Evolutionary conservation across 169 alveolate genomes (phyloP).

Genomic region (Plasmodium coatneyi): DNA sequence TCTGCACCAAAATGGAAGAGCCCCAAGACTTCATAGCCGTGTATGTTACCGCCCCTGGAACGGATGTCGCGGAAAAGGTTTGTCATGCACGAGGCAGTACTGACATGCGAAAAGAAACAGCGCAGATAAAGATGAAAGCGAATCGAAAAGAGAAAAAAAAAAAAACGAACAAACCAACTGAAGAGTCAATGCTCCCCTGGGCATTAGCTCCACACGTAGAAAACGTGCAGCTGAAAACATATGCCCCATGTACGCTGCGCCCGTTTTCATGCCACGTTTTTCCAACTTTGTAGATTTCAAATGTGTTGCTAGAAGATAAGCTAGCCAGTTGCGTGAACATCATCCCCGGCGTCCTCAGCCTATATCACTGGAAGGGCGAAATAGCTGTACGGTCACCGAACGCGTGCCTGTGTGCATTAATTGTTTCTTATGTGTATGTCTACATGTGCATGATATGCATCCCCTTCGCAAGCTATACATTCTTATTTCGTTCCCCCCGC

Average conservation of each 20-base stretch:
- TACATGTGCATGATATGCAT: background rate
- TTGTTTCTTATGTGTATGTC: background rate
- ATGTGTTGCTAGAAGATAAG: conserved; percentile 38
- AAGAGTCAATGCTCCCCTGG: background rate
- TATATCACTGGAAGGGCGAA: conserved; percentile 76
- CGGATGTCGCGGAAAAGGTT: conserved; percentile 70
- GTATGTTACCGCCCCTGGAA: conserved; percentile 63
- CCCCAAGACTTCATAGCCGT: conserved; percentile 31
- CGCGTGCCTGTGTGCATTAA: background rate
- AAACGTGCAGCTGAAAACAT: background rate
- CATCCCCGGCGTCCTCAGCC: conserved; percentile 48
- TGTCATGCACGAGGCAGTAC: background rate
- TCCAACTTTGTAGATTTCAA: conserved; percentile 16
- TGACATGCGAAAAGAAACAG: background rate
- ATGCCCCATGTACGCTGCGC: background rate
- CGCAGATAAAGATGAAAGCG: background rate
- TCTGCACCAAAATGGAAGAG: conserved; percentile 2
- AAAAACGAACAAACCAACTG: background rate
- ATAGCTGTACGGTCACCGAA: conserved; percentile 35
- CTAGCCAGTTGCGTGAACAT: conserved; percentile 65
- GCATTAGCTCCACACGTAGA: background rate
- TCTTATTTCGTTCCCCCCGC: background rate
- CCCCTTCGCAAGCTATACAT: background rate
- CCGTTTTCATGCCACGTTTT: background rate
- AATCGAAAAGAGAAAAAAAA: background rate